Conservation (phyloP, 345 rosid species). For the Mangifera indica region DNA sequence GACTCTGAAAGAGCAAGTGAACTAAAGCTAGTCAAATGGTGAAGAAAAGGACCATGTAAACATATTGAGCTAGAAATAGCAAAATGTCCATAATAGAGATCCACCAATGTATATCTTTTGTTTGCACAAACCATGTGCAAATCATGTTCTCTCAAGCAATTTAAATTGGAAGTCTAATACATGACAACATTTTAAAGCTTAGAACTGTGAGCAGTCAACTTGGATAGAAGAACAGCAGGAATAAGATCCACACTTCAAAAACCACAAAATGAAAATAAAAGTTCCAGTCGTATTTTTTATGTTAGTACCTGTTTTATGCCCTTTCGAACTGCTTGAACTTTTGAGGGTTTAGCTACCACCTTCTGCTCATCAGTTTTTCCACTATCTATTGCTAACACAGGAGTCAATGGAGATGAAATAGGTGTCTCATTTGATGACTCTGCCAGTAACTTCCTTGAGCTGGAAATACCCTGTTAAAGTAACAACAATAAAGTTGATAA, state of each 20-base stretch:
- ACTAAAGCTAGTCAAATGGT: slow-evolving; percentile 2
- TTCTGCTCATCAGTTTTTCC: slow-evolving; percentile 68
- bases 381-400: slow-evolving; percentile 46
- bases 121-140: not conserved
- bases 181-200: not conserved
- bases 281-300: not conserved
- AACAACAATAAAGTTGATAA: slow-evolving; percentile 16
- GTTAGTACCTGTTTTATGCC: slow-evolving; percentile 75
- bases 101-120: not conserved
- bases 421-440: slow-evolving; percentile 58
- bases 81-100: not conserved
- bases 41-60: not conserved
- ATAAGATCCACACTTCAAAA: not conserved
- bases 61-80: not conserved
- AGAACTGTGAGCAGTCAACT: not conserved
- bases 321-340: slow-evolving; percentile 82
- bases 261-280: not conserved
- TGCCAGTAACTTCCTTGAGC: slow-evolving; percentile 59
- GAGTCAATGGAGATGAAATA: slow-evolving; percentile 72
- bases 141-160: not conserved
- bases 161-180: not conserved
- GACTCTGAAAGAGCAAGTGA: slow-evolving; percentile 62
- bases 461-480: slow-evolving; percentile 56
- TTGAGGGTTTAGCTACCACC: slow-evolving; percentile 52
- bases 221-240: not conserved